Percentiles rank a stretch among this genome's conserved stretches.
Evolutionary conservation across 164 flowering plant species (phyloP).

Genomic region (Kingdonia uniflora): DNA sequence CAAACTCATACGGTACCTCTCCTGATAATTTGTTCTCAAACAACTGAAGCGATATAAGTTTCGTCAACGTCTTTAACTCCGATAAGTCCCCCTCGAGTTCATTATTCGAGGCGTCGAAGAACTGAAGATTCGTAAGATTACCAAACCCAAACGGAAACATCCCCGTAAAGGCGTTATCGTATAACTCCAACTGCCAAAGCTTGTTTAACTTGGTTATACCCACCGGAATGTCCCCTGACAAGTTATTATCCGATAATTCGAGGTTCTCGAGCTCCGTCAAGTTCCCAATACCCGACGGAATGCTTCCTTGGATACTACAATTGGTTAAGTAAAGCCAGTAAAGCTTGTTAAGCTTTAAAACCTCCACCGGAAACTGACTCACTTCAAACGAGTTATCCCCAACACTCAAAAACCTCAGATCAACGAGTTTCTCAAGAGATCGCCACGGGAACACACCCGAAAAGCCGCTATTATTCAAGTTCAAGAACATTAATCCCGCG

Average conservation of each 20-base stretch:
- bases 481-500: constrained; percentile 19
- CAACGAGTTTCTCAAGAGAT: constrained; percentile 32
- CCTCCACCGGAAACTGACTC: constrained; percentile 40
- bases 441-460: constrained; percentile 59
- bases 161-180: constrained; percentile 43
- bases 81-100: constrained; percentile 38
- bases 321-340: constrained; percentile 57
- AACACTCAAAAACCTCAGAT: constrained; percentile 29
- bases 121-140: constrained; percentile 38
- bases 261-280: constrained; percentile 42
- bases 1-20: constrained; percentile 46
- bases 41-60: constrained; percentile 37
- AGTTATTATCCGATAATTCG: constrained; percentile 40
- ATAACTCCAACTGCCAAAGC: constrained; percentile 73
- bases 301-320: constrained; percentile 46
- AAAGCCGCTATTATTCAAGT: constrained; percentile 37
- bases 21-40: constrained; percentile 42
- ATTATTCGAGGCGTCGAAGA: constrained; percentile 45
- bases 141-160: constrained; percentile 56
- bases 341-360: constrained; percentile 35
- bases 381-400: constrained; percentile 54
- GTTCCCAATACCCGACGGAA: constrained; percentile 54
- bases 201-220: constrained; percentile 46
- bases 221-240: constrained; percentile 53
- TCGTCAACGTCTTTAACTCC: constrained; percentile 27